phyloP scores from a whole-genome alignment of 805 yeast genomes.

The Wickerhamiella siamensis region DNA sequence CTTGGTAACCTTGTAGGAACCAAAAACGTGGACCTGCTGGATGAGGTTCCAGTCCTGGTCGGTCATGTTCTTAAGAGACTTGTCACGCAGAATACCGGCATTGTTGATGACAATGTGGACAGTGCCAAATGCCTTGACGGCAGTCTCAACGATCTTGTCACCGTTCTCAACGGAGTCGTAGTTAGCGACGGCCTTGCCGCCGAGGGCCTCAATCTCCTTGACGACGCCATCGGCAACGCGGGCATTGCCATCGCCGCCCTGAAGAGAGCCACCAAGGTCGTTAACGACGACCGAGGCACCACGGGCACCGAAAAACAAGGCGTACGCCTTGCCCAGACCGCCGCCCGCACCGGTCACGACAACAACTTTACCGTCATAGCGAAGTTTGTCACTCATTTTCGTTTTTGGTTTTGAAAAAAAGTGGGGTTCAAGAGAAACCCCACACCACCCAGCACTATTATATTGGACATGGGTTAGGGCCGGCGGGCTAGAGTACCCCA shows the following conservation, averaged over 20 bases:
- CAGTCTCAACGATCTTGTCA: constrained; percentile 70
- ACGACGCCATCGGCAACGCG: constrained; percentile 84
- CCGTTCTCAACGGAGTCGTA: constrained; percentile 84
- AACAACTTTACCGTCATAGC: constrained; percentile 73
- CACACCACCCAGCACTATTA: background rate
- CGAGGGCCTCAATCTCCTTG: constrained; percentile 56
- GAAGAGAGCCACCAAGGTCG: constrained; percentile 75
- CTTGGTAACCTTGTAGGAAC: constrained; percentile 69
- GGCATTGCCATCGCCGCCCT: constrained; percentile 47
- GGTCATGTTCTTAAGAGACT: constrained; percentile 73
- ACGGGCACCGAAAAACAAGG: constrained; percentile 69
- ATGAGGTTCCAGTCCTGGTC: constrained; percentile 68
- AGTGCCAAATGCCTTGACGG: constrained; percentile 72
- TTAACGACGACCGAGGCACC: constrained; percentile 95
- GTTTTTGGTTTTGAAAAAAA: background rate
- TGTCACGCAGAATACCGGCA: constrained; percentile 88
- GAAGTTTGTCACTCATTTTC: constrained; percentile 21
- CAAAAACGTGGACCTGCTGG: constrained; percentile 75
- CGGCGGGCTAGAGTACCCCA: background rate
- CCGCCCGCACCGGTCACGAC: constrained; percentile 97
- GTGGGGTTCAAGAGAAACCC: background rate
- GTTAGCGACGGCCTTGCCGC: constrained; percentile 86
- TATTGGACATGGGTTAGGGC: background rate
- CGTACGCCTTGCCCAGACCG: constrained; percentile 82
- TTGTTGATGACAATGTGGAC: constrained; percentile 83